Conservation (phyloP, 257 asterid species). For the Gardenia jasminoides region DNA sequence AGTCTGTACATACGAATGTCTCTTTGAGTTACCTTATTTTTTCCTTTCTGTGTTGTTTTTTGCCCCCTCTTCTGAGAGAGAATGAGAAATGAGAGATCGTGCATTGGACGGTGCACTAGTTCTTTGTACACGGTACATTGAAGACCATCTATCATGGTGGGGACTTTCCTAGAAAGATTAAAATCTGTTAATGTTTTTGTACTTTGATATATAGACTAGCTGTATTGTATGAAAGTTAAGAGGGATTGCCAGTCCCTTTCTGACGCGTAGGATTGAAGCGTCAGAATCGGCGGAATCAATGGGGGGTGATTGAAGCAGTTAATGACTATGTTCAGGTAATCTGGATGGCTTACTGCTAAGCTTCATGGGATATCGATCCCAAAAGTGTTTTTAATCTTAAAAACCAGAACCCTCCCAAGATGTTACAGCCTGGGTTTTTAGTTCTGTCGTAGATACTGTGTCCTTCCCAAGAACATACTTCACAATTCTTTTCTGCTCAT, state of each 20-base stretch:
- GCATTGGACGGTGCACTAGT: constrained; percentile 41
- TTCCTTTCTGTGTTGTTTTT: no score
- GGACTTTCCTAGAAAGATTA: constrained; percentile 10
- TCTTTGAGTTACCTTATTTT: not conserved
- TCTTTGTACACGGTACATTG: constrained; percentile 9
- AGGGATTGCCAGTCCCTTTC: constrained; percentile 14
- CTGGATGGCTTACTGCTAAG: constrained; percentile 9
- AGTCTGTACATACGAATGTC: not conserved
- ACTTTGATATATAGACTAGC: not conserved
- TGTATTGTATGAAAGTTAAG: not conserved
- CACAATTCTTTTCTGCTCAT: not conserved
- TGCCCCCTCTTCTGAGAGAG: not conserved
- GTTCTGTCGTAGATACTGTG: constrained; percentile 25
- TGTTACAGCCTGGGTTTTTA: constrained; percentile 51
- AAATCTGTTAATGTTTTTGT: not conserved
- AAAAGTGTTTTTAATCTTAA: constrained; percentile 22
- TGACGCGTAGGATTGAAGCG: constrained; percentile 36
- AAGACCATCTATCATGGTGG: no score
- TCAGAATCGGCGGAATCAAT: constrained; percentile 49
- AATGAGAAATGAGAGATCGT: constrained; percentile 30
- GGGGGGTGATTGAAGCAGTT: constrained; percentile 28
- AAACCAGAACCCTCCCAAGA: constrained; percentile 20
- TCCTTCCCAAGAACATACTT: constrained; percentile 15
- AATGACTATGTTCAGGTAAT: constrained; percentile 53
- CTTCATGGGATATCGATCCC: constrained; percentile 15